phyloP scores from a whole-genome alignment of 257 asterid species.

The Lycium barbarum region DNA sequence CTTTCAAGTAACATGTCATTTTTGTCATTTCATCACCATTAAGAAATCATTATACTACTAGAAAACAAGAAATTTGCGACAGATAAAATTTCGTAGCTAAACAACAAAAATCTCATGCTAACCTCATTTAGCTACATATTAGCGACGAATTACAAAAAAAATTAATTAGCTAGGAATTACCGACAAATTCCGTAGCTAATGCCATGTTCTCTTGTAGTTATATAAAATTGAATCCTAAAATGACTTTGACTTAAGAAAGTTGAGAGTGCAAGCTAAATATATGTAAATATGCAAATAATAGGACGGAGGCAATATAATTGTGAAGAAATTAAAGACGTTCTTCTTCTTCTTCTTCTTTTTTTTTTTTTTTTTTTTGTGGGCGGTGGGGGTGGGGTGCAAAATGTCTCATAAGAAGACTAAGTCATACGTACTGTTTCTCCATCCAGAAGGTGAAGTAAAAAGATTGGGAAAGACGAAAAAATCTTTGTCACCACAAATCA shows the following conservation, averaged over 20 bases:
- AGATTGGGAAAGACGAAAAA: not conserved
- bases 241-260: not conserved
- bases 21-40: not conserved
- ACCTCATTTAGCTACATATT: too few relatives aligned
- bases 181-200: too few relatives aligned
- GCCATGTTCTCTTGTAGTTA: too few relatives aligned
- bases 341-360: not conserved
- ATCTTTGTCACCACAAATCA: not conserved
- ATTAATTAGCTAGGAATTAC: too few relatives aligned
- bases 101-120: too few relatives aligned
- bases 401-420: not conserved
- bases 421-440: not conserved
- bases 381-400: too few relatives aligned
- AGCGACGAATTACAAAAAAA: too few relatives aligned
- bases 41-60: too few relatives aligned
- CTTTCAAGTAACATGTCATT: not conserved
- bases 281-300: slow-evolving; percentile 1
- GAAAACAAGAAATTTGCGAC: too few relatives aligned
- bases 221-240: not conserved
- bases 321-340: not conserved
- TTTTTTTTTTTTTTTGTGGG: not conserved
- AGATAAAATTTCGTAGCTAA: too few relatives aligned
- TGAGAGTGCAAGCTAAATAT: not conserved
- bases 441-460: not conserved
- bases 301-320: slow-evolving; percentile 1